These are phyloP conservation scores for Fraxinus nigra DNA, from an alignment of 305 asterid species.

Conservation along the genomic window DNA sequence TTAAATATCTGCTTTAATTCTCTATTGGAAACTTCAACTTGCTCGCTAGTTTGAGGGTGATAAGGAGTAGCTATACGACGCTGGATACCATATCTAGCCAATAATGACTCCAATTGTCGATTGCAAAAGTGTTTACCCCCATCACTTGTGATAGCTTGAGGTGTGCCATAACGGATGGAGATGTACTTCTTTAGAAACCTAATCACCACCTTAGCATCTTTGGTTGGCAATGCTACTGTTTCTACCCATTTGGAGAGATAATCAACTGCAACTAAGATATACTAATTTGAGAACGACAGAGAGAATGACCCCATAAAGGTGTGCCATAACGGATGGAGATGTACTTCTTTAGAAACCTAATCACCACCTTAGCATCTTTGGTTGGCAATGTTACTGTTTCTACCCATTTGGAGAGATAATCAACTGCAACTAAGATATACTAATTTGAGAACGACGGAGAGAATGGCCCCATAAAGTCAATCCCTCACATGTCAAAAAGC, in stretches of 20 bases:
- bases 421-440: not conserved
- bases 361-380: not conserved
- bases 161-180: not conserved
- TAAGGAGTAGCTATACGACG: not conserved
- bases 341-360: not conserved
- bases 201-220: too few species aligned
- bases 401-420: not conserved
- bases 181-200: too few species aligned
- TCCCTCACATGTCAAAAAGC: not conserved
- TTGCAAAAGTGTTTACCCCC: not conserved
- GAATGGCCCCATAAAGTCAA: not conserved
- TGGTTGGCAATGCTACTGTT: too few species aligned
- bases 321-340: not conserved
- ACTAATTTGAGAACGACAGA: too few species aligned
- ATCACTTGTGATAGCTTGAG: not conserved
- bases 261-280: too few species aligned
- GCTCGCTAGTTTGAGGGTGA: not conserved
- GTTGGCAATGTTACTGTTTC: not conserved
- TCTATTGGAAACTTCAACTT: not conserved
- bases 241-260: too few species aligned
- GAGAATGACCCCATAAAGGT: not conserved
- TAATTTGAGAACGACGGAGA: not conserved
- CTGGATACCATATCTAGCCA: too few species aligned
- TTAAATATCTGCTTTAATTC: not conserved
- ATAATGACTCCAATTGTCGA: not conserved